A percentile compares a stretch with the other conserved stretches of the same genome.
These are phyloP conservation scores for Zalerion maritima DNA, from an alignment of 495 filamentous ascomycete species.

Conservation along the genomic window DNA sequence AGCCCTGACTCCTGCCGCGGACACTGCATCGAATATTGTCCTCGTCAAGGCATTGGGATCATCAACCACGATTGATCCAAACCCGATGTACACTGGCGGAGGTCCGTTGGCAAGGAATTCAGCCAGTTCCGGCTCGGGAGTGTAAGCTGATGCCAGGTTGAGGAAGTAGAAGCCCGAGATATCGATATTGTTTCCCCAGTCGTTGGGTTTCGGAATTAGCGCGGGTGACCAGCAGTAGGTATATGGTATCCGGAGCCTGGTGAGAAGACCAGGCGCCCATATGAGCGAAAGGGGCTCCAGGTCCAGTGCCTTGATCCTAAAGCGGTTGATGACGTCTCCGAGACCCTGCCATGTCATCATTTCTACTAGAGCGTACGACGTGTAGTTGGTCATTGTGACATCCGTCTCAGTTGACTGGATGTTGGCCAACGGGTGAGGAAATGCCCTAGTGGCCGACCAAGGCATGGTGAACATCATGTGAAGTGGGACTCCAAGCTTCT, in stretches of 20 bases:
- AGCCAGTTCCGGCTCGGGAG: slow-evolving; percentile 44
- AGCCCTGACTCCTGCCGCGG: slow-evolving; percentile 50
- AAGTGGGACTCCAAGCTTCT: slow-evolving; percentile 62
- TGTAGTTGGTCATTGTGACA: slow-evolving; percentile 48
- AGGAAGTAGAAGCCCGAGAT: slow-evolving; percentile 67
- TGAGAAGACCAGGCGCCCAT: slow-evolving; percentile 50
- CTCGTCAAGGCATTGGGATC: slow-evolving; percentile 52
- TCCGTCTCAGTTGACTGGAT: slow-evolving; percentile 36
- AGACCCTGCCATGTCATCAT: slow-evolving; percentile 73
- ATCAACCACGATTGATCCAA: slow-evolving; percentile 71
- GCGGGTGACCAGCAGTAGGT: slow-evolving; percentile 75
- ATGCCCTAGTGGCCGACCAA: slow-evolving; percentile 37
- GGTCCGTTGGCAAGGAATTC: slow-evolving; percentile 51
- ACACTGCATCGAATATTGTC: slow-evolving; percentile 54
- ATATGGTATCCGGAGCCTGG: slow-evolving; percentile 52
- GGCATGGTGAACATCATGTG: slow-evolving; percentile 79
- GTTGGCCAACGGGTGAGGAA: slow-evolving; percentile 42
- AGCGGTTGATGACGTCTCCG: slow-evolving; percentile 61
- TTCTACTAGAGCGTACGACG: slow-evolving; percentile 62
- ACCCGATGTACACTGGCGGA: slow-evolving; percentile 67
- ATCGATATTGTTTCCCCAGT: slow-evolving; percentile 59
- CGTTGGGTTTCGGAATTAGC: slow-evolving; percentile 62
- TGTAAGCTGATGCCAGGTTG: slow-evolving; percentile 46
- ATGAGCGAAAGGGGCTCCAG: slow-evolving; percentile 52
- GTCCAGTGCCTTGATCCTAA: slow-evolving; percentile 48